phyloP scores from a whole-genome alignment of 78 protist genomes.

The Pelomyxa schiedti region DNA sequence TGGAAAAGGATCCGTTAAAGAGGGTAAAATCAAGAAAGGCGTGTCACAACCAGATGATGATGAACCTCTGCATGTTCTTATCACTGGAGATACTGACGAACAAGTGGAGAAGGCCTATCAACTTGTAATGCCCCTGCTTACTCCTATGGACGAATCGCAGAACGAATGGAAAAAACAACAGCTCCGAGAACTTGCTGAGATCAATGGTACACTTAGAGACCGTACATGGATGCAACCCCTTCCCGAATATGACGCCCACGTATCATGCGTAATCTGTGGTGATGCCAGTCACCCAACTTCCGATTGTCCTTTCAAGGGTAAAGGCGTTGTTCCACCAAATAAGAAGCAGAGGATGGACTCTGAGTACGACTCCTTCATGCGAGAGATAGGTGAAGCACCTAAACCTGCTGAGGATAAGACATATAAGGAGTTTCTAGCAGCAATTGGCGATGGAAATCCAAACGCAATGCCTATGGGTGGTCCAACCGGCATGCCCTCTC shows the following conservation, averaged over 20 bases:
- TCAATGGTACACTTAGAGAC: constrained; percentile 80
- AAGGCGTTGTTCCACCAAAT: neutral
- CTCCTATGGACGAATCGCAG: constrained; percentile 63
- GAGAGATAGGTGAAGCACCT: neutral
- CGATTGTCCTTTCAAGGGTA: constrained; percentile 56
- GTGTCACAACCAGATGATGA: constrained; percentile 42
- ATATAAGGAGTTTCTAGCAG: no score
- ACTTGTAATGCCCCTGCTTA: constrained; percentile 37
- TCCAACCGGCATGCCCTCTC: no score
- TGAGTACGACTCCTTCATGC: neutral
- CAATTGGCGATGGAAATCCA: no score
- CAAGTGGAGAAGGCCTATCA: constrained; percentile 48
- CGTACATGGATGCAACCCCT: constrained; percentile 12
- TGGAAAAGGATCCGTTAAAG: constrained; percentile 80
- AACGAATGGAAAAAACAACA: constrained; percentile 80
- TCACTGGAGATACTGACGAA: constrained; percentile 49
- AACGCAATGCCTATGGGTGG: no score
- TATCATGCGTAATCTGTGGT: constrained; percentile 49
- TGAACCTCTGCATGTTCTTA: constrained; percentile 62
- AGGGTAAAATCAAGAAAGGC: constrained; percentile 48
- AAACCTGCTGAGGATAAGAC: no score
- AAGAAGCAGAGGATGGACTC: neutral
- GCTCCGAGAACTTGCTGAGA: constrained; percentile 70
- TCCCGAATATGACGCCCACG: constrained; percentile 19
- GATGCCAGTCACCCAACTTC: constrained; percentile 44